Percentiles rank a stretch among this genome's conserved stretches.
phyloP scores from a whole-genome alignment of 2,329 filamentous ascomycete species.

The Fusarium stilboides region DNA sequence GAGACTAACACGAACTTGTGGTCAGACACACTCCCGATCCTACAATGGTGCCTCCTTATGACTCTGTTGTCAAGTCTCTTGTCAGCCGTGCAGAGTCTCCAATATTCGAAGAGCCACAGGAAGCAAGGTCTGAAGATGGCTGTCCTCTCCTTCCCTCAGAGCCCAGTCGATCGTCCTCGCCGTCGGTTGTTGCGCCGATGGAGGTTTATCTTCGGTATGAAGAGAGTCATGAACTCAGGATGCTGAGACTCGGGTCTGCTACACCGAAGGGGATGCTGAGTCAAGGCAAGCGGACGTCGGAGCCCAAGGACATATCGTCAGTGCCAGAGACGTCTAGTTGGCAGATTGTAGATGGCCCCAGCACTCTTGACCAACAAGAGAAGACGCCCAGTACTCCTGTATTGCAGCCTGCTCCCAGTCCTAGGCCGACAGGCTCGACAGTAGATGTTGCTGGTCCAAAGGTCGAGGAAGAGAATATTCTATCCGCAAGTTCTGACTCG shows the following conservation, averaged over 20 bases:
- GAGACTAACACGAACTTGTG: conserved; percentile 10
- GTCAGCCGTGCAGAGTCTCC: conserved; percentile 11
- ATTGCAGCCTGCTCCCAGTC: neutral
- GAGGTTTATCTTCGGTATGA: conserved; percentile 36
- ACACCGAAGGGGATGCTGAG: neutral
- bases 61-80: conserved; percentile 4
- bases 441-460: neutral
- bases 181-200: conserved; percentile 19
- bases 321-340: conserved; percentile 14
- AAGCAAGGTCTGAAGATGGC: neutral
- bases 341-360: conserved; percentile 8
- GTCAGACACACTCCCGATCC: conserved; percentile 9
- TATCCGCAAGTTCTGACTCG: conserved; percentile 10
- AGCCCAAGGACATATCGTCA: neutral
- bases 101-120: neutral
- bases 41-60: neutral
- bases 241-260: conserved; percentile 8
- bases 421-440: neutral
- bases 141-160: conserved; percentile 24
- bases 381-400: conserved; percentile 5
- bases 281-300: neutral
- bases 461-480: neutral
- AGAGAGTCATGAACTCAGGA: conserved; percentile 28
- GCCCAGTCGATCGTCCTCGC: conserved; percentile 14
- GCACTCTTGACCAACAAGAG: neutral